These are phyloP conservation scores for Parascedosporium putredinis DNA, from an alignment of 2,329 filamentous ascomycete species.

Conservation along the genomic window DNA sequence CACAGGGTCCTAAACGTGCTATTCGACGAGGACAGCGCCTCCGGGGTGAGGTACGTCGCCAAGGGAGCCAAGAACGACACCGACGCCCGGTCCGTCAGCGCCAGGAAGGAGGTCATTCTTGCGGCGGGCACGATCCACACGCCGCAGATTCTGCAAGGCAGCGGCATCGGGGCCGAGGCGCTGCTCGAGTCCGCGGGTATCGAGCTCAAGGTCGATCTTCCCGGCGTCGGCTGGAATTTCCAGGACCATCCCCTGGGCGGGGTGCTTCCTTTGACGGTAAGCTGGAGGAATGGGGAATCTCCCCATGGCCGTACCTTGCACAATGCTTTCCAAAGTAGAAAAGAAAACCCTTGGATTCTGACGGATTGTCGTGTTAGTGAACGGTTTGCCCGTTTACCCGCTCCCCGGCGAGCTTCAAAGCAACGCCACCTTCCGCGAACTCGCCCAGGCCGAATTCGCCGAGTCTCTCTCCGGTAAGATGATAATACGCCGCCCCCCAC, in stretches of 20 bases:
- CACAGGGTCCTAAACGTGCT: conserved; percentile 15
- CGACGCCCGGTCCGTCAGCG: conserved; percentile 9
- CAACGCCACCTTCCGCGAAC: conserved; percentile 21
- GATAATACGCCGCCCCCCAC: not conserved
- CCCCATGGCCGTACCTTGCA: not conserved
- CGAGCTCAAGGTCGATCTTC: conserved; percentile 40
- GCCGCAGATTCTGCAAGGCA: conserved; percentile 31
- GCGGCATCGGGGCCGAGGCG: conserved; percentile 26
- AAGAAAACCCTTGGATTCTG: no score
- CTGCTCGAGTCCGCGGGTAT: conserved; percentile 32
- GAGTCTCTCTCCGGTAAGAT: conserved; percentile 11
- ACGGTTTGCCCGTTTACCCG: not conserved
- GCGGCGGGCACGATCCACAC: conserved; percentile 31
- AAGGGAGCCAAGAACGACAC: not conserved
- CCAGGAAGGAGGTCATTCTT: conserved; percentile 28
- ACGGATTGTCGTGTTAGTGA: no score
- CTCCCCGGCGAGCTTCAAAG: conserved; percentile 2
- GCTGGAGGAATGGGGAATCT: not conserved
- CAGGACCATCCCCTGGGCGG: conserved; percentile 37
- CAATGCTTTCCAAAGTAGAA: not conserved
- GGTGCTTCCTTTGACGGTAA: conserved; percentile 11
- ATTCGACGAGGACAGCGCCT: conserved; percentile 16
- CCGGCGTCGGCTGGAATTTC: conserved; percentile 51
- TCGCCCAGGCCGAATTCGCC: conserved; percentile 20
- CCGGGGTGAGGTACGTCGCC: conserved; percentile 18